Evolutionary conservation across 2,329 filamentous ascomycete species (phyloP).

Genomic region (Penicillium decumbens): DNA sequence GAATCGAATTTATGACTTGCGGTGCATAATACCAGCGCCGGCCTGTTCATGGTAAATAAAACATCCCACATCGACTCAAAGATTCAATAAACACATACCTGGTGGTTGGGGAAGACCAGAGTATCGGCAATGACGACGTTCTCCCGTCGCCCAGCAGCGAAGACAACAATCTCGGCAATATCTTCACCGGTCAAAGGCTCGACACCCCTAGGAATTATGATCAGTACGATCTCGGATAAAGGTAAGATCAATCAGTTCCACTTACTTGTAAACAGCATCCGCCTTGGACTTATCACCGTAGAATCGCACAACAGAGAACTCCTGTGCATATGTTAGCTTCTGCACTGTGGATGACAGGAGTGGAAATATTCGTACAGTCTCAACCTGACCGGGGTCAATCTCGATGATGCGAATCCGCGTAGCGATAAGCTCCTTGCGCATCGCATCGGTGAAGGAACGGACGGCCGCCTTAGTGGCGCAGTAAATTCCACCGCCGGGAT

Average conservation of each 20-base stretch:
- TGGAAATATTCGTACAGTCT: conserved; percentile 57
- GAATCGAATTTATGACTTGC: conserved; percentile 17
- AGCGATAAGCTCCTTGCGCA: conserved; percentile 77
- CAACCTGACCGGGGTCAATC: conserved; percentile 86
- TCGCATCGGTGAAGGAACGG: conserved; percentile 72
- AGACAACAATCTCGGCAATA: conserved; percentile 86
- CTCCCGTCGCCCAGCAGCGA: conserved; percentile 74
- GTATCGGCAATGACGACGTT: conserved; percentile 90
- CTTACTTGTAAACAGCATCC: conserved; percentile 79
- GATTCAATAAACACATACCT: conserved; percentile 53
- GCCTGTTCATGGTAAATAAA: conserved; percentile 13
- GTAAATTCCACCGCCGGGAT: conserved; percentile 82
- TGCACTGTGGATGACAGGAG: not conserved
- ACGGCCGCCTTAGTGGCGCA: conserved; percentile 90
- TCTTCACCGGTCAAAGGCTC: conserved; percentile 85
- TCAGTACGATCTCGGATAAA: not conserved
- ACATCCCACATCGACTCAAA: not conserved
- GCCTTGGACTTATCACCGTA: conserved; percentile 85
- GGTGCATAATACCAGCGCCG: conserved; percentile 23
- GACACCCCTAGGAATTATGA: conserved; percentile 53
- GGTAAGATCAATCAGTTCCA: conserved; percentile 10
- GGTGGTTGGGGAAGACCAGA: conserved; percentile 81
- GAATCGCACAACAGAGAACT: conserved; percentile 85
- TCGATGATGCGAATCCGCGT: conserved; percentile 79
- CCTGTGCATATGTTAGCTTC: conserved; percentile 42